Conservation (phyloP, 2,329 filamentous ascomycete genomes). For the Fusarium pseudocircinatum region DNA sequence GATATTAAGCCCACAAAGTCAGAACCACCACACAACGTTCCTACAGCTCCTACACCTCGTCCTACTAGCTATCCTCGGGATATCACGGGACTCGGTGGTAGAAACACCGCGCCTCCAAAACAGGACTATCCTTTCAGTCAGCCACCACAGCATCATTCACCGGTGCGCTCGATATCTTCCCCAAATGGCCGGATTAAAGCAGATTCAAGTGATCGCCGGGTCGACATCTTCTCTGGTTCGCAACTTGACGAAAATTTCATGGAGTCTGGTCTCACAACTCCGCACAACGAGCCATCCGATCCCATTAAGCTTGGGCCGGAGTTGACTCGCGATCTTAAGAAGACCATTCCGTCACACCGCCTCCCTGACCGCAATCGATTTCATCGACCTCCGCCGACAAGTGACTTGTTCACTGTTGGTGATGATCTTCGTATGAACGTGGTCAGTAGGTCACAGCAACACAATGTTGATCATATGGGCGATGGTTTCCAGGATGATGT, state of each 20-base stretch:
- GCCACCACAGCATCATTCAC: conserved; percentile 38
- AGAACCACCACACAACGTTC: conserved; percentile 27
- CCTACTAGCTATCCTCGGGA: conserved; percentile 48
- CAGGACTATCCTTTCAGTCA: conserved; percentile 39
- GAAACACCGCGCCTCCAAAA: conserved; percentile 44
- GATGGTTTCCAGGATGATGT: conserved; percentile 47
- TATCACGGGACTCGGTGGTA: conserved; percentile 49
- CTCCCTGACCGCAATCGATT: conserved; percentile 19
- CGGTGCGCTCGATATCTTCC: conserved; percentile 32
- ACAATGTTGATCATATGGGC: conserved; percentile 43
- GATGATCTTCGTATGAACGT: conserved; percentile 53
- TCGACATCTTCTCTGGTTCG: conserved; percentile 50
- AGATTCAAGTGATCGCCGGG: conserved; percentile 26
- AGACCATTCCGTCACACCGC: conserved; percentile 28
- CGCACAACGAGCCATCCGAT: conserved; percentile 46
- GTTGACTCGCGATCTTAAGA: conserved; percentile 39
- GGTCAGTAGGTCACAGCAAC: conserved; percentile 37
- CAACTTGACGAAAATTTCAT: conserved; percentile 53
- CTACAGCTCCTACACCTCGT: conserved; percentile 39
- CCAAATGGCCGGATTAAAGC: conserved; percentile 30
- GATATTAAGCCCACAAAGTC: conserved; percentile 25
- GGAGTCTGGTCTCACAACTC: conserved; percentile 52
- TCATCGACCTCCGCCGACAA: conserved; percentile 11
- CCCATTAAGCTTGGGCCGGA: conserved; percentile 36
- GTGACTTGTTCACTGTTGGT: conserved; percentile 43